These are phyloP conservation scores for Prunus yedoensis DNA, from an alignment of 331 rosid species.

Conservation along the genomic window DNA sequence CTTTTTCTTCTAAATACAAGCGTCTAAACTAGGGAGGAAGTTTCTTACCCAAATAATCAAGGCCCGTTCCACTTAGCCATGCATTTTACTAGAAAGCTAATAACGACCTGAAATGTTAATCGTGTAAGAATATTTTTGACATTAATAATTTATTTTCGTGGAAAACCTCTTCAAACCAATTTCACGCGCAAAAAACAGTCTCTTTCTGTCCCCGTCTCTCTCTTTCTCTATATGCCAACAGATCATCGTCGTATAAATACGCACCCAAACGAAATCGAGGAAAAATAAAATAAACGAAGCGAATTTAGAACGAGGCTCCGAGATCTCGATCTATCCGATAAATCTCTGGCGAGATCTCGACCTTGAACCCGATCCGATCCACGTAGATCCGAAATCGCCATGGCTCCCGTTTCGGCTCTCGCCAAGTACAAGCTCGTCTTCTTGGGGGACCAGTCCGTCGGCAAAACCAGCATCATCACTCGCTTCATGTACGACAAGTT, in stretches of 20 bases:
- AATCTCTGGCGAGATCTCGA: slow-evolving; percentile 30
- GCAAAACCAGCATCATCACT: slow-evolving; percentile 46
- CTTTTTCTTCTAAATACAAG: too few species aligned
- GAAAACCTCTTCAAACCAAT: slow-evolving; percentile 6
- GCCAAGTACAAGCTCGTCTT: slow-evolving; percentile 49
- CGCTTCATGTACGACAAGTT: slow-evolving; percentile 49
- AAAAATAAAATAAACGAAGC: not conserved
- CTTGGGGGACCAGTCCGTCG: slow-evolving; percentile 46
- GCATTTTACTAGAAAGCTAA: too few species aligned
- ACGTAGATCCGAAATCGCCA: slow-evolving; percentile 12
- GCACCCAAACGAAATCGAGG: not conserved
- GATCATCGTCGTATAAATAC: not conserved
- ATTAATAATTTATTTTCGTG: not conserved
- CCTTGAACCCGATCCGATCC: slow-evolving; percentile 1
- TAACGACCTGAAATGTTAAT: too few species aligned
- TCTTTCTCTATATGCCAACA: not conserved
- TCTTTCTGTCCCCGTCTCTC: not conserved
- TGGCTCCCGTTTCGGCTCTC: slow-evolving; percentile 48
- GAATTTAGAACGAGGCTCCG: slow-evolving; percentile 16
- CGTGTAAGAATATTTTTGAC: too few species aligned
- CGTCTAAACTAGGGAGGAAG: too few species aligned
- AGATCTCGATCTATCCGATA: slow-evolving; percentile 24
- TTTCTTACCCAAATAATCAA: too few species aligned
- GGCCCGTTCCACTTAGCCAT: too few species aligned
- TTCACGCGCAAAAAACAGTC: slow-evolving; percentile 7